phyloP scores from a whole-genome alignment of 2,329 filamentous ascomycete genomes.

The Ceratocystiopsis brevicomis region DNA sequence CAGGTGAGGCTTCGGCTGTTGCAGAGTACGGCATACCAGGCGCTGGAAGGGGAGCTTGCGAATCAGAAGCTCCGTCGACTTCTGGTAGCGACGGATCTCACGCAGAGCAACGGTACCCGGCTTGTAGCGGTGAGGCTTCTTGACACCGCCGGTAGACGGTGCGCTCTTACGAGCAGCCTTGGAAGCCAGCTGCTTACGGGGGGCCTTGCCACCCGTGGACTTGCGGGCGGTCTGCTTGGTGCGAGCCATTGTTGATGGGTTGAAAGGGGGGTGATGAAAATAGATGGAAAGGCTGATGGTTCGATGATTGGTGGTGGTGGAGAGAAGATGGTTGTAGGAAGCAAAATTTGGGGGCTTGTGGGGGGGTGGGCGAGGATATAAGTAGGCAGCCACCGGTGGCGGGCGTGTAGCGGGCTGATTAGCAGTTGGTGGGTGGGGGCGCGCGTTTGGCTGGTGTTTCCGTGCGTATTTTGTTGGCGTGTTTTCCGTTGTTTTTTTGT shows the following conservation, averaged over 20 bases:
- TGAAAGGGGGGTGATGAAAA: conserved; percentile 3
- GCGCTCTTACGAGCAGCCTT: conserved; percentile 98
- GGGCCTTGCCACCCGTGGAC: conserved; percentile 63
- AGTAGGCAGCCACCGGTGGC: conserved; percentile 14
- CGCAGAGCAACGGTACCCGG: conserved; percentile 89
- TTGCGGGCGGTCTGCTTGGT: conserved; percentile 54
- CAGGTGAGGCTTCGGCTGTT: background rate
- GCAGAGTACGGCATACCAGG: conserved; percentile 36
- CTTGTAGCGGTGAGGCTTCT: conserved; percentile 87
- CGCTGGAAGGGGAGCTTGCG: conserved; percentile 96
- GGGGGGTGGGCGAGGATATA: conserved; percentile 25
- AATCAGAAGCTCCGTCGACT: conserved; percentile 88
- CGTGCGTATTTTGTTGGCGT: background rate
- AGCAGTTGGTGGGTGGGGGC: background rate
- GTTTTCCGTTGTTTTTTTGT: conserved; percentile 1
- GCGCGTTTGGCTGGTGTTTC: background rate
- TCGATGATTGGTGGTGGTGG: conserved; percentile 15
- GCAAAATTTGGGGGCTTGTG: conserved; percentile 16
- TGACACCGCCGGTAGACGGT: conserved; percentile 89
- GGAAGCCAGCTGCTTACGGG: conserved; percentile 93
- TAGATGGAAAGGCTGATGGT: conserved; percentile 9
- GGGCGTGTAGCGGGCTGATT: conserved; percentile 19
- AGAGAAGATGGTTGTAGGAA: conserved; percentile 17
- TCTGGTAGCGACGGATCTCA: conserved; percentile 98
- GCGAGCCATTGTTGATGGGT: conserved; percentile 35